Evolutionary conservation across 305 asterid genomes (phyloP).

Genomic region (Ruellia speciosa): DNA sequence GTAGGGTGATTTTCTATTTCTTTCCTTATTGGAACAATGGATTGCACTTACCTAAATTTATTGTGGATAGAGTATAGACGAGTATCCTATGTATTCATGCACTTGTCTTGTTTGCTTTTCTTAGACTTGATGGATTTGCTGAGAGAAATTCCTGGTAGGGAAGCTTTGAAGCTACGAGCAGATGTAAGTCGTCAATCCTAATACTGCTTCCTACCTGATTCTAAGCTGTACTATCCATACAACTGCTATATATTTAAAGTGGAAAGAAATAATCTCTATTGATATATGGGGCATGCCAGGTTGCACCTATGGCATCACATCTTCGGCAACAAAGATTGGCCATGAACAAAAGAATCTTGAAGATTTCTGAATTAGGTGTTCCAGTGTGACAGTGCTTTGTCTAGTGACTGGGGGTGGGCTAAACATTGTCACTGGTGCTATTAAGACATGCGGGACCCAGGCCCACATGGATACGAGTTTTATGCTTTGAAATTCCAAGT

Average conservation of each 20-base stretch:
- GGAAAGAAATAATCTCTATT: too few relatives aligned
- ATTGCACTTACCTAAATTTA: neutral
- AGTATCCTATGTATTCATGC: neutral
- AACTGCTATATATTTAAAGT: too few relatives aligned
- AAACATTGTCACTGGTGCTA: neutral
- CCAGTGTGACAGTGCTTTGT: conserved; percentile 36
- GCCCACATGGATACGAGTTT: too few relatives aligned
- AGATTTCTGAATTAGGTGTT: conserved; percentile 70
- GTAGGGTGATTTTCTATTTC: neutral
- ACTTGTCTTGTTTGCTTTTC: conserved; percentile 15
- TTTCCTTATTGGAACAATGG: neutral
- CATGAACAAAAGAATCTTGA: conserved; percentile 50
- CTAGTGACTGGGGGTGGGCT: neutral
- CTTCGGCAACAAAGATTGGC: conserved; percentile 57
- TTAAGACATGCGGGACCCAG: too few relatives aligned
- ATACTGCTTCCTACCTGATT: neutral
- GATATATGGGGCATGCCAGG: conserved; percentile 31
- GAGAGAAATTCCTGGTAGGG: conserved; percentile 80
- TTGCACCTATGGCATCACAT: conserved; percentile 80
- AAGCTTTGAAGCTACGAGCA: conserved; percentile 74
- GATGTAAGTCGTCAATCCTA: conserved; percentile 39
- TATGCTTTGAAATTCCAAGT: too few relatives aligned
- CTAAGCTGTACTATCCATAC: too few relatives aligned
- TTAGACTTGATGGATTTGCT: conserved; percentile 74
- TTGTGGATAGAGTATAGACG: conserved; percentile 2